Evolutionary conservation across 331 rosid genomes (phyloP), one percentile per base, ranked within the genome.

Genomic region (Spiraea crenata): DNA sequence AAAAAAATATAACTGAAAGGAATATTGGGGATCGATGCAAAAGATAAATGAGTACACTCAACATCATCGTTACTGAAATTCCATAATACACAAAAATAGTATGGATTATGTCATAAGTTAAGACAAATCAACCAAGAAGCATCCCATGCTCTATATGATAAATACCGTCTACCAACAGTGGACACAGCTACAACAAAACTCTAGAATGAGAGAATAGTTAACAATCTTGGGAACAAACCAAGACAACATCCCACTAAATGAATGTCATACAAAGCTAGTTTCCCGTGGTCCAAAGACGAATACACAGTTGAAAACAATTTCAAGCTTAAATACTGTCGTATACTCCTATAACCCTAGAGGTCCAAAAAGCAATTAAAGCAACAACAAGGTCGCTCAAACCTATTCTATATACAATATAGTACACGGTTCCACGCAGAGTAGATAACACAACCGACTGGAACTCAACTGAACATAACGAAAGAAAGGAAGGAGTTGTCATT

Each of bases 71-170:
- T 57, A 57, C 11, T 20, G 57, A 31, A 39, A 61, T n/a, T 39
- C 25, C 46, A 61, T 39, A 39, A 61, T 61, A 31, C 48, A 61
- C 16, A 39, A 62, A 72, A 62, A 39, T 46, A 70, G 9, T 25
- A 25, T 25, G 37, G 13, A 57, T 45, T 7, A 31, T 7, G 45
- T 34, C 19, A 48, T 47, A 25, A 47, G 57, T 3, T 54, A 39
- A 70, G 65, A 56, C 15, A 11, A 10, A 31, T 5, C 65, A 46
- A 31, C 65, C 34, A 4, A 44, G 13, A 57, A 56, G n/a, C 57
- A 25, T 17, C 19, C 4, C 31, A 56, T 41, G 44, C 48, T 35
- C 7, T 15, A 34, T 56, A 41, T 49, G 52, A 52, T 39, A 39
- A 63, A 62, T 44, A 9, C 17, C 45, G 3, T 44, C 49, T 54